Evolutionary conservation across 1,139 yeast genomes (phyloP), one percentile per base, ranked within the genome.

Genomic region (Kodamaea arcana): DNA sequence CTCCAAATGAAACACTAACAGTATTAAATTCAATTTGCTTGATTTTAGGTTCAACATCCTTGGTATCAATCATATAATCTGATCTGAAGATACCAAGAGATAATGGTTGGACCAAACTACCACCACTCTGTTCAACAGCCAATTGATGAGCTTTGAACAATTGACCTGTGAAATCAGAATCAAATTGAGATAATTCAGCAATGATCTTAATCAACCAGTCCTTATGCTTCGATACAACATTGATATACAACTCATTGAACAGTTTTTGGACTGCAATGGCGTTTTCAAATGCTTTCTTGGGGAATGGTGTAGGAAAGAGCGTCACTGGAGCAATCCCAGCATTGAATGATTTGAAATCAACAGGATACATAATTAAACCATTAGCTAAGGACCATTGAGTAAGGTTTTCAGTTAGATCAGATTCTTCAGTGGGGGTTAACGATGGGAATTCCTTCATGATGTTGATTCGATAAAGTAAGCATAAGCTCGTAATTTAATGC

Each of bases 1-100:
- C 97, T 15, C 95, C 97, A 66, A 92, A 92, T 1, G 97, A 88
- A 2, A 92, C 95, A 50, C 96, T 83, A 3, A 92, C 90, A 1
- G 98, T 88, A 58, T 92, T 92, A 65, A 90, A 92, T 56, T 92
- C 99, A 35, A 92, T 90, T 58, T 94, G 98, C 54, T 90, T 90
- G 52, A 92, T 82, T 21, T 61, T 60, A 18, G 56, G 50, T 18
- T 60, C 58, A 11, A 41, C 28, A 12, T 61, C 59, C 20, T 65
- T 58, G 15, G 33, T 34, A 48, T 87, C 84, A 28, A 86, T 69
- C 80, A 92, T 80, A 51, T 90, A 92, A 52, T 92, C 98, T 1
- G 94, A 83, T 56, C 99, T 75, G 57, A 90, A 90, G 16, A 92
- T 60, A 1, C 97, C 97, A 34, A 90, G 68, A 0, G 90, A 76